phyloP scores from a whole-genome alignment of 78 protist genomes.

The Isochrysis galbana region DNA sequence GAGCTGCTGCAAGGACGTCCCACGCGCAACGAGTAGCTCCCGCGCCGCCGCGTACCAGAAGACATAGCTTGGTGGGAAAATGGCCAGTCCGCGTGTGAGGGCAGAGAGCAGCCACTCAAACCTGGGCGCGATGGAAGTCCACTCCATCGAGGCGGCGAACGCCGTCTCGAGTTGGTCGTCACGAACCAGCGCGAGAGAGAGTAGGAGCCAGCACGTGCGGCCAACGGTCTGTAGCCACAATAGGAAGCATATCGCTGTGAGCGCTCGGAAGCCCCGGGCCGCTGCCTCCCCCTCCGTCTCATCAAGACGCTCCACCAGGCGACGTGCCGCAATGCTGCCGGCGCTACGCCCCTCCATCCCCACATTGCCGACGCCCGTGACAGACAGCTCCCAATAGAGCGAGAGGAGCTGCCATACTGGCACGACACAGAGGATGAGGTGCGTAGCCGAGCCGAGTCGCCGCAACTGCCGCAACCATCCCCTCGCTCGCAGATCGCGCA shows the following conservation, averaged over 20 bases:
- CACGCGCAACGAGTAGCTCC: not conserved
- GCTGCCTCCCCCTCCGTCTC: not conserved
- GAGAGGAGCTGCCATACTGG: not conserved
- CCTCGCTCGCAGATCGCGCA: not conserved
- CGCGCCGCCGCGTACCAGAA: not conserved
- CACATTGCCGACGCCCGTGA: not conserved
- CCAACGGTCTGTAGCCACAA: not conserved
- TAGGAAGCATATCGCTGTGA: not conserved
- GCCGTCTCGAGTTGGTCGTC: not conserved
- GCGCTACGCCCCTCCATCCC: not conserved
- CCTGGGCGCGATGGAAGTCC: not conserved
- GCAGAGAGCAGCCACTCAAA: not conserved
- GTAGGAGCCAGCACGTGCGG: not conserved
- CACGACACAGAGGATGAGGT: not conserved
- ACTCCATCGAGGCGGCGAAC: not conserved
- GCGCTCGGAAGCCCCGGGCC: not conserved
- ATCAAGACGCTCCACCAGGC: too few relatives aligned
- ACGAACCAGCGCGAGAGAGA: not conserved
- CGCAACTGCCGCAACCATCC: not conserved
- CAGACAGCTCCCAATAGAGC: not conserved
- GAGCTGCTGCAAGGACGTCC: not conserved
- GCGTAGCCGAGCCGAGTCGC: not conserved
- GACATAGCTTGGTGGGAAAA: not conserved
- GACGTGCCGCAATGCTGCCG: too few relatives aligned
- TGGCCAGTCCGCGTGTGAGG: not conserved